Evolutionary conservation across 2,329 filamentous ascomycete genomes (phyloP), one percentile per base, ranked within the genome.

Genomic region (Apiospora malaysiana): DNA sequence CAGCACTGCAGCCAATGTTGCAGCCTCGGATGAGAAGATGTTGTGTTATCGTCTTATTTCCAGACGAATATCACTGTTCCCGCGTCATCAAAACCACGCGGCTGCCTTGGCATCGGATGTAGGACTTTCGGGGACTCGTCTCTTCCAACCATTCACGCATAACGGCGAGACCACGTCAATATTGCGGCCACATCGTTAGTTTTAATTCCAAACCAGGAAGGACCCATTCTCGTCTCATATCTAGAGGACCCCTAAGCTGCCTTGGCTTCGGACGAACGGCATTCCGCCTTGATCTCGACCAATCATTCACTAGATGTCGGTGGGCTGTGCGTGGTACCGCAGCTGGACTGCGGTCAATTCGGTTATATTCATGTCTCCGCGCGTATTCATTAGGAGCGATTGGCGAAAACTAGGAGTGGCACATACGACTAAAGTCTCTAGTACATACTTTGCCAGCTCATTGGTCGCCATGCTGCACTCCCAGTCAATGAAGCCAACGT

Each of bases 71-170:
- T 59, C 25, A 21, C 25, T 59, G 25, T 59, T 59, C 6, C 25
- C 51, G 51, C 51, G 51, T 59, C 18, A 63, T 63, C 27, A 12
- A 27, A 8, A 27, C 56, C 27, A 63, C 27, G 18, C 56, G 56
- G 56, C 32, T 63, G 56, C 56, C 56, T 63, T 40, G 8, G 32
- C 32, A 40, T 63, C 27, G 27, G 56, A 63, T 63, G 18, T 16
- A 40, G 51, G 27, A 59, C 27, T 5, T 59, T 59, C 51, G 27
- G 51, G 2, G 27, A 59, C 16, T 59, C 51, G 51, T 59, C 51
- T 56, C 49, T 59, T 59, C 51, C 16, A 59, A 59, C 37, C 27
- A 51, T 51, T 16, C 10, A 51, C 49, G 49, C 49, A 51, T 51
- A 2, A 51, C 16, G 49, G 23, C 23, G 51, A 59, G 27, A 59